Evolutionary conservation across 2,329 filamentous ascomycete species (phyloP), one percentile per base, ranked within the genome.

Genomic region (Hymenoscyphus infarciens): DNA sequence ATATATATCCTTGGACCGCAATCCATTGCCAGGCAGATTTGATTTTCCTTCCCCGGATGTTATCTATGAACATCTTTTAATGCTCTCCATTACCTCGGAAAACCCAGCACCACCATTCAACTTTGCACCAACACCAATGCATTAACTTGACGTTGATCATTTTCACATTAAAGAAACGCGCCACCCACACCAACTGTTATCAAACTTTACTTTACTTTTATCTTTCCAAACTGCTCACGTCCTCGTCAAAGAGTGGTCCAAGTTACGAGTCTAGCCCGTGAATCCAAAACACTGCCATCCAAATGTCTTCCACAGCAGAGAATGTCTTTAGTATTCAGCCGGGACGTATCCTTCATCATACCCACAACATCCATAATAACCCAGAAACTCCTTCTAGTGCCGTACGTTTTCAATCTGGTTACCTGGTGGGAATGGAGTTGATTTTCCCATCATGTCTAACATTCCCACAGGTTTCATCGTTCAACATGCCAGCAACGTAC

Each of bases 401-500:
- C 53, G 70, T 72, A 70, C 49, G 69, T 71, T 45, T 27, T 35
- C 42, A n/a, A 29, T 25, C 49, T 15, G 13, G n/a, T 35, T n/a
- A 15, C 16, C 15, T 11, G 13, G 13, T 16, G 19, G 25, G 16
- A 27, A 38, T 11, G 10, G 45, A n/a, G 31, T 38, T n/a, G 1
- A 35, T 39, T 19, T 22, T 22, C 16, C 29, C 53, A 53, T 25
- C 38, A 7, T 55, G 52, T 65, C 64, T 69, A 60, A 67, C 57
- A 31, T 56, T 19, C 29, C 55, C 59, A 29, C 60, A 73, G 70
- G 71, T 71, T 38, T 72, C 71, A 3, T 73, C 71, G 3, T 73
- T 72, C 59, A 72, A 73, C 55, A 56, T 72, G 42, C 70, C 71
- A 16, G 64, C 64, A 2, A 56, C 63, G 1, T 73, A 69, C 65